Conservation (phyloP, 2,329 filamentous ascomycete species). For the Phoma sp. region DNA sequence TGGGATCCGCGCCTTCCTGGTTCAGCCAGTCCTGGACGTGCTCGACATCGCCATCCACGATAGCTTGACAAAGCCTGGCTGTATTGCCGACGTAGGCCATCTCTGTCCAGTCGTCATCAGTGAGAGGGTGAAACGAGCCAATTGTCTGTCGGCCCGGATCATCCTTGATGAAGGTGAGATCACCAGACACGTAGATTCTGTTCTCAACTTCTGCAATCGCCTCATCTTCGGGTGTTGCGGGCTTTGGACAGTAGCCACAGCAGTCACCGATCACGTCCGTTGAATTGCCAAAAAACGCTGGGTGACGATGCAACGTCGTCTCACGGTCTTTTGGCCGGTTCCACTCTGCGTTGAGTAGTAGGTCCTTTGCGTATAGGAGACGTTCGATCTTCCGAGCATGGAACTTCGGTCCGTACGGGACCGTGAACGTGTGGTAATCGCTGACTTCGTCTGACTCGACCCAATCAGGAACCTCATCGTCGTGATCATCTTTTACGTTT, state of each 20-base stretch:
- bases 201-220: conserved; percentile 73
- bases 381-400: conserved; percentile 77
- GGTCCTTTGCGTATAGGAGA: conserved; percentile 79
- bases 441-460: conserved; percentile 76
- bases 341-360: conserved; percentile 84
- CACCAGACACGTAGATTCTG: conserved; percentile 78
- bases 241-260: conserved; percentile 77
- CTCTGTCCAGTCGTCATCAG: conserved; percentile 84
- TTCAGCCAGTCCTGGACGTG: conserved; percentile 72
- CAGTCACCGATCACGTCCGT: conserved; percentile 78
- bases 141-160: conserved; percentile 79
- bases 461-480: conserved; percentile 87
- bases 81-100: conserved; percentile 90
- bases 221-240: conserved; percentile 73
- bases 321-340: conserved; percentile 77
- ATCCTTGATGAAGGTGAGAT: conserved; percentile 76
- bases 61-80: conserved; percentile 77
- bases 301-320: conserved; percentile 81
- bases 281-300: conserved; percentile 81
- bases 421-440: conserved; percentile 72
- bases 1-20: conserved; percentile 72
- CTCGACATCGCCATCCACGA: conserved; percentile 75
- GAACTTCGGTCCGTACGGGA: conserved; percentile 67
- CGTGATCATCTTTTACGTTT: conserved; percentile 78
- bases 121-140: conserved; percentile 79